Conservation (phyloP, 208 protist species). For the Wallacemonas sp. region DNA sequence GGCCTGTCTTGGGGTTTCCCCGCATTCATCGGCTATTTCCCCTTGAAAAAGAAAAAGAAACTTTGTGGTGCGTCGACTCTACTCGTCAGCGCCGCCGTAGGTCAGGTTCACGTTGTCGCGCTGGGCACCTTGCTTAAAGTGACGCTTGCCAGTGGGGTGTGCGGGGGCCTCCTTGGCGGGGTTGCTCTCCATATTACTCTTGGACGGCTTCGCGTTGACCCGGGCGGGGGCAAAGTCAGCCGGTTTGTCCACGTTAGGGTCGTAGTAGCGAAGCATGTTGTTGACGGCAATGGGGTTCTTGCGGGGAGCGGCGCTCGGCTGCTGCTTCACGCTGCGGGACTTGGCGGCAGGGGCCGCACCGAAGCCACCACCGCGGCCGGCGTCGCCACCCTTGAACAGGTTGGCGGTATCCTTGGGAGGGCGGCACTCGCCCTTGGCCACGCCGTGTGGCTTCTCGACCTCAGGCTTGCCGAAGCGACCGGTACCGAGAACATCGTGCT, state of each 20-base stretch:
- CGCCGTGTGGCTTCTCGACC: conserved; percentile 31
- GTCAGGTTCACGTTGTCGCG: conserved; percentile 3
- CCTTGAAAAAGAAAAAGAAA: too few species aligned
- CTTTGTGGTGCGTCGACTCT: too few species aligned
- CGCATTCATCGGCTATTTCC: conserved; percentile 6
- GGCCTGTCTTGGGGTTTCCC: conserved; percentile 13
- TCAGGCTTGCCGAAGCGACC: conserved; percentile 57
- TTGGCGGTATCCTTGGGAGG: conserved; percentile 47
- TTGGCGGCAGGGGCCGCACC: conserved; percentile 3
- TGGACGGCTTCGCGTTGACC: neutral
- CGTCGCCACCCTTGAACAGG: conserved; percentile 33
- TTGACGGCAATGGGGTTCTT: conserved; percentile 20
- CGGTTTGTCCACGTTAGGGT: conserved; percentile 48
- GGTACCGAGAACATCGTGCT: conserved; percentile 82
- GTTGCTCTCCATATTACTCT: conserved; percentile 20
- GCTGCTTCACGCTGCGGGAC: conserved; percentile 10
- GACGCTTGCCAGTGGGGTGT: neutral
- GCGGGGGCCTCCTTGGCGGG: conserved; percentile 28
- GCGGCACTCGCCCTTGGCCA: conserved; percentile 42
- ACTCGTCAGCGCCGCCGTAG: conserved; percentile 13
- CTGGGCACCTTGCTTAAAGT: conserved; percentile 25
- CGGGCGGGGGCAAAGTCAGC: conserved; percentile 31
- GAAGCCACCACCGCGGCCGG: neutral
- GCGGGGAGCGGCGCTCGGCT: neutral
- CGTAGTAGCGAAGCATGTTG: conserved; percentile 66